phyloP scores from a whole-genome alignment of 2,329 filamentous ascomycete species.

The Botrytis pseudocinerea region DNA sequence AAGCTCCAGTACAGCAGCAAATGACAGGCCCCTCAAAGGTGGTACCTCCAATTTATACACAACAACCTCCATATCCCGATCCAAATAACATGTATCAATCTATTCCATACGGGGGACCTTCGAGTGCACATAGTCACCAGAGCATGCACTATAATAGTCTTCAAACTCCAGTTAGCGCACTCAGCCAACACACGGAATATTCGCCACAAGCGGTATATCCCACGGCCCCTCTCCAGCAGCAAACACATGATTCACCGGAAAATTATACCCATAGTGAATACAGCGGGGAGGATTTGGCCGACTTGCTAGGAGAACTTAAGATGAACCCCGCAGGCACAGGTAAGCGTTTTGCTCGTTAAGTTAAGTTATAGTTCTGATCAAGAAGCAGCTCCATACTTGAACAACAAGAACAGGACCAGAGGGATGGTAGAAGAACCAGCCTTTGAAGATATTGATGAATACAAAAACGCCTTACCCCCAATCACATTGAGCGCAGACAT shows the following conservation, averaged over 20 bases:
- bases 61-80: slow-evolving; percentile 51
- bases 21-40: slow-evolving; percentile 44
- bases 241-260: slow-evolving; percentile 46
- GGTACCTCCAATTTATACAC: slow-evolving; percentile 48
- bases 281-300: slow-evolving; percentile 66
- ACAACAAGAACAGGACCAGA: slow-evolving; percentile 54
- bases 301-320: slow-evolving; percentile 81
- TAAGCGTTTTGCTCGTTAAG: slow-evolving; percentile 47
- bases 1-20: slow-evolving; percentile 53
- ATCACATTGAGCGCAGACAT: slow-evolving; percentile 66
- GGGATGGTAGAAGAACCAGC: slow-evolving; percentile 60
- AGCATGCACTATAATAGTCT: slow-evolving; percentile 57
- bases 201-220: slow-evolving; percentile 53
- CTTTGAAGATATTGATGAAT: slow-evolving; percentile 71
- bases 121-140: slow-evolving; percentile 48
- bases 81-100: slow-evolving; percentile 44
- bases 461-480: slow-evolving; percentile 68
- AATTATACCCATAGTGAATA: slow-evolving; percentile 64
- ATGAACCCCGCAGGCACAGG: slow-evolving; percentile 86
- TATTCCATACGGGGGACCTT: slow-evolving; percentile 44
- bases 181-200: slow-evolving; percentile 55
- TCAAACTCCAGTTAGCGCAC: slow-evolving; percentile 49
- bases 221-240: slow-evolving; percentile 49
- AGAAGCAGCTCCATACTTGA: slow-evolving; percentile 75
- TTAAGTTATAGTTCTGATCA: slow-evolving; percentile 23